Conservation (phyloP, 1,284 basidiomycete species). For the Cerioporus squamosus region DNA sequence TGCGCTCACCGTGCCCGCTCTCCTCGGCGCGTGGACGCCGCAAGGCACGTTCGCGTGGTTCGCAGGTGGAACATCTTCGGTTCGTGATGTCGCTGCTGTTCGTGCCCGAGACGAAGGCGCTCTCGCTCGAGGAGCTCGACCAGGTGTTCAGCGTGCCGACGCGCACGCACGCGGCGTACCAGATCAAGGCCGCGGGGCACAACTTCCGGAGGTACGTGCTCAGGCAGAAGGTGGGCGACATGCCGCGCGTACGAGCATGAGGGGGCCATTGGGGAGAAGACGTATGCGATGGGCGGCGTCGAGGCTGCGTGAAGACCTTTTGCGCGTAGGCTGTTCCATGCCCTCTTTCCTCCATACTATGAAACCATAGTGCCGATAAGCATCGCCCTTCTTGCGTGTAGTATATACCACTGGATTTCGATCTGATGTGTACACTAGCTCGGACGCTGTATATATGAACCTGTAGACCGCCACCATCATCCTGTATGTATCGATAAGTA, state of each 20-base stretch:
- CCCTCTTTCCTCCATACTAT: too few relatives aligned
- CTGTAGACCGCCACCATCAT: too few relatives aligned
- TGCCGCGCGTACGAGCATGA: conserved; percentile 42
- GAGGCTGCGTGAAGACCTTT: not conserved
- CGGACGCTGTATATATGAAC: too few relatives aligned
- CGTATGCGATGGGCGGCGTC: too few relatives aligned
- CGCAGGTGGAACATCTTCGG: conserved; percentile 49
- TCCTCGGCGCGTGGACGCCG: conserved; percentile 59
- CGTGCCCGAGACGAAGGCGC: conserved; percentile 77
- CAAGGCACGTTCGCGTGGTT: conserved; percentile 68
- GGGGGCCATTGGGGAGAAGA: conserved; percentile 6
- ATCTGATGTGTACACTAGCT: too few relatives aligned
- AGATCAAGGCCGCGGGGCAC: conserved; percentile 53
- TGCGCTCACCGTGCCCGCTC: conserved; percentile 69
- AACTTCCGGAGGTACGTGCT: conserved; percentile 56
- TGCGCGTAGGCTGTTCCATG: too few relatives aligned
- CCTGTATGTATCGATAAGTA: too few relatives aligned
- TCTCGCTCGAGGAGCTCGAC: conserved; percentile 72
- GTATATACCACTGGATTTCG: too few relatives aligned
- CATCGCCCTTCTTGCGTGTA: too few relatives aligned
- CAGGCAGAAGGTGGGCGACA: conserved; percentile 45
- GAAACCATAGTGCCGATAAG: too few relatives aligned
- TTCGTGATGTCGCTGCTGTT: conserved; percentile 61
- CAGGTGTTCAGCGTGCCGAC: conserved; percentile 71
- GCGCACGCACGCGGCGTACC: conserved; percentile 59